Percentiles rank a stretch among this genome's conserved stretches.
Evolutionary conservation across 139 green algal species (phyloP).

Genomic region (Monoraphidium neglectum): DNA sequence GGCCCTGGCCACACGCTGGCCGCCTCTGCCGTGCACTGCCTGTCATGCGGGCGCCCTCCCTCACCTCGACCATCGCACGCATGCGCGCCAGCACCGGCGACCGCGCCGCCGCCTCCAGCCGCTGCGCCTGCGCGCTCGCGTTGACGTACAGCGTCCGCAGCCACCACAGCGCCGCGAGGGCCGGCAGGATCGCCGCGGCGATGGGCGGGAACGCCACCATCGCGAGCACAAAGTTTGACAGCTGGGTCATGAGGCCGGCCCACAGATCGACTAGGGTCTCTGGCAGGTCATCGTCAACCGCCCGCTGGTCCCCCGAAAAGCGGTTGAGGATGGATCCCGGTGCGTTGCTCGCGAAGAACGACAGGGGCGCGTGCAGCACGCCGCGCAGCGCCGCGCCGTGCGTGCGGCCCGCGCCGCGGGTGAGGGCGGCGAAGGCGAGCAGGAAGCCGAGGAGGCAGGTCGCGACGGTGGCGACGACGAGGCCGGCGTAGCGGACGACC

Average conservation of each 20-base stretch:
- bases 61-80: constrained; percentile 48
- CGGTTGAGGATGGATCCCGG: constrained; percentile 87
- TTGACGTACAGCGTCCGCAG: constrained; percentile 52
- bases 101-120: constrained; percentile 78
- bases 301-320: constrained; percentile 73
- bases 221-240: constrained; percentile 40
- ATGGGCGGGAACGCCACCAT: constrained; percentile 66
- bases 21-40: too few species aligned
- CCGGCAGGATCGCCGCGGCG: constrained; percentile 66
- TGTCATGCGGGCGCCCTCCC: too few species aligned
- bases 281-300: constrained; percentile 72
- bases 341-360: constrained; percentile 93
- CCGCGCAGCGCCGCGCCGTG: constrained; percentile 48
- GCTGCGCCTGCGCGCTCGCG: constrained; percentile 85
- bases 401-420: constrained; percentile 42
- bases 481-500: constrained; percentile 55
- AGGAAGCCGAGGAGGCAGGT: constrained; percentile 43
- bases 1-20: too few species aligned
- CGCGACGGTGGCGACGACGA: constrained; percentile 47
- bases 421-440: constrained; percentile 58
- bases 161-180: constrained; percentile 53
- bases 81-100: constrained; percentile 85
- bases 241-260: constrained; percentile 44
- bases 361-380: constrained; percentile 79
- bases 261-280: constrained; percentile 63